A percentile compares a stretch with the other conserved stretches of the same genome.
These are phyloP conservation scores for Cryphonectria nitschkei DNA, from an alignment of 2,329 filamentous ascomycete genomes.

Conservation along the genomic window DNA sequence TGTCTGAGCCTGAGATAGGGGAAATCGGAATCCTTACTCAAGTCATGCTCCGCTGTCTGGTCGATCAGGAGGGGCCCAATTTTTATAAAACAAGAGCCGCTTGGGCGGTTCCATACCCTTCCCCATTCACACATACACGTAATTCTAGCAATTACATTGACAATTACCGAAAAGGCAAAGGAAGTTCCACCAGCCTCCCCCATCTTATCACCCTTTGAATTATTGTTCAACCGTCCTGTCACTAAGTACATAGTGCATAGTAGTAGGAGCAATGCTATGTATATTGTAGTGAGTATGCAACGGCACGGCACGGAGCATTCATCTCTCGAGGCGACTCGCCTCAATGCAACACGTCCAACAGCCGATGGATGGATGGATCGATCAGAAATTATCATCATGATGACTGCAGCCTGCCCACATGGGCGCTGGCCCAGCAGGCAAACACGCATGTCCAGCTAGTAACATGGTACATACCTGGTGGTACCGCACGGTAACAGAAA, in stretches of 20 bases:
- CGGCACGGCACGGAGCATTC: background rate
- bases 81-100: slow-evolving; percentile 26
- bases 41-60: background rate
- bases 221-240: background rate
- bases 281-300: background rate
- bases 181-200: background rate
- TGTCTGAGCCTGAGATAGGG: background rate
- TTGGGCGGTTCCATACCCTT: background rate
- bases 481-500: background rate
- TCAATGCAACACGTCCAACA: background rate
- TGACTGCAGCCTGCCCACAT: background rate
- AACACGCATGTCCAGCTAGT: background rate
- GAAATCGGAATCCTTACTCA: background rate
- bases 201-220: background rate
- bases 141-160: background rate
- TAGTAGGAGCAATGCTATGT: background rate
- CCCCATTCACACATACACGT: background rate
- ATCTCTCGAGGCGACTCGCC: background rate
- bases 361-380: background rate
- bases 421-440: background rate
- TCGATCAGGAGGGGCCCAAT: slow-evolving; percentile 19
- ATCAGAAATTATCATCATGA: background rate
- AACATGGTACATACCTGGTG: background rate
- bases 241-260: background rate
- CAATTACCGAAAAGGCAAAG: slow-evolving; percentile 1